phyloP scores from a whole-genome alignment of 345 rosid species.

The Trapa bicornis region DNA sequence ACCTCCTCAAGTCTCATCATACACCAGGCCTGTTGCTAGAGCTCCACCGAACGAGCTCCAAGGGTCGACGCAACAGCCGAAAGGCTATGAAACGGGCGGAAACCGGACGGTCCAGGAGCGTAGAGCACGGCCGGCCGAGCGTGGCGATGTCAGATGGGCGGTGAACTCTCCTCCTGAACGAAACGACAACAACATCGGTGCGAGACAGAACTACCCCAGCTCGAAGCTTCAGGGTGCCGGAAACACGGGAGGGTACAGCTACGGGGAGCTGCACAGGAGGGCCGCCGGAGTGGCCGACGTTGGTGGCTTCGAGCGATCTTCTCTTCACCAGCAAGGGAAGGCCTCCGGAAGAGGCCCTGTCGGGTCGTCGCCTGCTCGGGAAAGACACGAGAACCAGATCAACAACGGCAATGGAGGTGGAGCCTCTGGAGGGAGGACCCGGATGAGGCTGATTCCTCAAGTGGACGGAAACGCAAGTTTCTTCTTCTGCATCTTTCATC shows the following conservation, averaged over 20 bases:
- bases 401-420: background rate
- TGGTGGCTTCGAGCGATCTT: constrained; percentile 48
- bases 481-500: background rate
- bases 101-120: constrained; percentile 13
- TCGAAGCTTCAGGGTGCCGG: constrained; percentile 37
- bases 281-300: constrained; percentile 22
- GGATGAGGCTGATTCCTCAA: background rate
- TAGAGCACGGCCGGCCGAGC: constrained; percentile 15
- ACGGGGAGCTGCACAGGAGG: constrained; percentile 24
- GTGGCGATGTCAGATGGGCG: constrained; percentile 26
- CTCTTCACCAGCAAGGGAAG: constrained; percentile 41
- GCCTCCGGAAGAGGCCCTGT: constrained; percentile 18
- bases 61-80: background rate
- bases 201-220: constrained; percentile 19
- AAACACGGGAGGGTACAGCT: constrained; percentile 5
- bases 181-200: constrained; percentile 20
- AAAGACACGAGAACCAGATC: constrained; percentile 28
- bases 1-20: constrained; percentile 9
- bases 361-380: constrained; percentile 30
- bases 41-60: too few species aligned
- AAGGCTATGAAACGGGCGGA: background rate
- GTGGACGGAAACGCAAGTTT: background rate
- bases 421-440: background rate
- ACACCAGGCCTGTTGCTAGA: background rate
- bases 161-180: constrained; percentile 39